Conservation (phyloP, 208 protist species). For the Vickermania ingenoplastis region DNA sequence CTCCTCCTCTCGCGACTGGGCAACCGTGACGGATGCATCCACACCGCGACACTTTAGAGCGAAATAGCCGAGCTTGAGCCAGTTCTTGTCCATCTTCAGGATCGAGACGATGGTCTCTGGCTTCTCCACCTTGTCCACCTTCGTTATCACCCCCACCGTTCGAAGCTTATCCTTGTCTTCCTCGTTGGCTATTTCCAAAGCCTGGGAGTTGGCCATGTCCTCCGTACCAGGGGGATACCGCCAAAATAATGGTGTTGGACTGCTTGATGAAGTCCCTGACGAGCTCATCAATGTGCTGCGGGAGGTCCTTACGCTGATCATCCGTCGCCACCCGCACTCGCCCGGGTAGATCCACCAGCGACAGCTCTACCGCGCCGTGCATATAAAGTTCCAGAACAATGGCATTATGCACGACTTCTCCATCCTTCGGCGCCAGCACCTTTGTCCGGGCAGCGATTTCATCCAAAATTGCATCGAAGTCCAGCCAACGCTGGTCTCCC, state of each 20-base stretch:
- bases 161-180: not conserved
- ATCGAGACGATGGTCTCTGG: not conserved
- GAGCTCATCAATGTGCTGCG: conserved; percentile 5
- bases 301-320: conserved; percentile 2
- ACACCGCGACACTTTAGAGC: not conserved
- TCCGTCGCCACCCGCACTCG: not conserved
- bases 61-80: not conserved
- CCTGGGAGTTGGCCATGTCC: not conserved
- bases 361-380: not conserved
- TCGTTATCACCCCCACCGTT: not conserved
- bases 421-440: not conserved
- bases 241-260: not conserved
- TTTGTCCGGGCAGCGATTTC: conserved; percentile 3
- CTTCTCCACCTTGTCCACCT: not conserved
- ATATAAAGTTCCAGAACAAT: conserved; percentile 7
- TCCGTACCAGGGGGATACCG: not conserved
- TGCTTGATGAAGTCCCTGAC: conserved; percentile 2
- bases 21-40: not conserved
- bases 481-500: conserved; percentile 1
- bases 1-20: not conserved
- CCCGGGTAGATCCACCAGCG: conserved; percentile 11
- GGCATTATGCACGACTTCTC: conserved; percentile 1
- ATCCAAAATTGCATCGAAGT: conserved; percentile 1
- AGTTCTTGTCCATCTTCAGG: not conserved
- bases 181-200: not conserved